Evolutionary conservation across 352 stramenopile genomes (phyloP).

Genomic region (Pythium monospermum): DNA sequence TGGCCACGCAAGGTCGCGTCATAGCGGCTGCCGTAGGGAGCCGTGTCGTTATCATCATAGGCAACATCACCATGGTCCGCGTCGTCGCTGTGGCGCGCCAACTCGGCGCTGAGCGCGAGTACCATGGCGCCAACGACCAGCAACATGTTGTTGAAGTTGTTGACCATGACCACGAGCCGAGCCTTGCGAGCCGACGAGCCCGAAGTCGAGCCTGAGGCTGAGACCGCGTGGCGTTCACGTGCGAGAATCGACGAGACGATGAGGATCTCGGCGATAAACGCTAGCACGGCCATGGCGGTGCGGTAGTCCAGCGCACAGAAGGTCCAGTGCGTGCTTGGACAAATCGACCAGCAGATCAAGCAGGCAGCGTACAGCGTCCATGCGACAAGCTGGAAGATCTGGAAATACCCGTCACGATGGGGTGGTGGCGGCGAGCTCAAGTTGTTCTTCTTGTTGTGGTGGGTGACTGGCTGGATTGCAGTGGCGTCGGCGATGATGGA

Average conservation of each 20-base stretch:
- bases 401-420: conserved; percentile 51
- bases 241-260: conserved; percentile 75
- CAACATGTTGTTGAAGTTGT: conserved; percentile 87
- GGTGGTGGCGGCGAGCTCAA: conserved; percentile 1
- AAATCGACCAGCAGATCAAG: conserved; percentile 36
- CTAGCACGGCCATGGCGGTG: conserved; percentile 47
- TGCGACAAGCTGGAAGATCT: conserved; percentile 58
- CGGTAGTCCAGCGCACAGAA: conserved; percentile 43
- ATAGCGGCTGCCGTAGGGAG: conserved; percentile 27
- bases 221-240: conserved; percentile 43
- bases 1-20: conserved; percentile 20
- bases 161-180: conserved; percentile 62
- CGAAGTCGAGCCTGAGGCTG: no score
- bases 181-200: conserved; percentile 28
- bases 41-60: no score
- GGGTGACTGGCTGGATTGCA: background rate
- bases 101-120: conserved; percentile 55
- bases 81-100: conserved; percentile 30
- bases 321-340: conserved; percentile 23
- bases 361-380: conserved; percentile 61
- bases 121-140: conserved; percentile 62
- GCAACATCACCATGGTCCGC: no score
- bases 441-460: conserved; percentile 1
- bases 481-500: conserved; percentile 30
- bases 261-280: conserved; percentile 71